Percentiles rank a stretch among this genome's conserved stretches.
Conservation (phyloP, 495 filamentous ascomycete genomes). For the Penicillium taxi region DNA sequence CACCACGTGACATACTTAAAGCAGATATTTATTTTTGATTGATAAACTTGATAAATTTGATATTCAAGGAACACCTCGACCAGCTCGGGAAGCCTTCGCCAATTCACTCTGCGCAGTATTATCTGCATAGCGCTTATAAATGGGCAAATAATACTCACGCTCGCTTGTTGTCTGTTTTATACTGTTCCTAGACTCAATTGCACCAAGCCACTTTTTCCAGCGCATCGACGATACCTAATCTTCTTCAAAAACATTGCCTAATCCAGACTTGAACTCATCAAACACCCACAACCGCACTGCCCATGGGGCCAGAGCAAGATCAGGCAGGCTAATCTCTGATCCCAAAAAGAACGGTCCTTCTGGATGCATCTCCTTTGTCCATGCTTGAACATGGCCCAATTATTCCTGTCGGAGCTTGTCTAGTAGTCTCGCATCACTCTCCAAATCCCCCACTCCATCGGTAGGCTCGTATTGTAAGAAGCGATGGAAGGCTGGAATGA, state of each 20-base stretch:
- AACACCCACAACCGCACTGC: constrained; percentile 60
- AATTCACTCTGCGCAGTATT: constrained; percentile 63
- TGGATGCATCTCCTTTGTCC: constrained; percentile 50
- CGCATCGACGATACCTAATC: constrained; percentile 50
- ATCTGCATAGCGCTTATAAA: constrained; percentile 65
- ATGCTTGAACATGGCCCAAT: constrained; percentile 41
- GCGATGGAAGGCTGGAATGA: constrained; percentile 56
- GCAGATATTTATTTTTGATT: no score
- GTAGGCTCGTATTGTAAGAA: constrained; percentile 54
- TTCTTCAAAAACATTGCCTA: constrained; percentile 47
- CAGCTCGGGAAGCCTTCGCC: constrained; percentile 57
- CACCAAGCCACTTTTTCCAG: constrained; percentile 54
- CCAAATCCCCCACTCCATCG: constrained; percentile 2
- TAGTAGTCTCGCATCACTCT: constrained; percentile 24
- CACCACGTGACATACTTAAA: no score
- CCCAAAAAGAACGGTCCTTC: constrained; percentile 60
- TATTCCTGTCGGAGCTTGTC: constrained; percentile 43
- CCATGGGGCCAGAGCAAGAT: constrained; percentile 61
- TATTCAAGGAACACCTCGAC: constrained; percentile 50
- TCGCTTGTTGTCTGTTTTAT: constrained; percentile 56
- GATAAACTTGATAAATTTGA: not conserved
- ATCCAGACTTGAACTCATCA: constrained; percentile 61
- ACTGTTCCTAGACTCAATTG: constrained; percentile 47
- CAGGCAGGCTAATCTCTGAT: constrained; percentile 46
- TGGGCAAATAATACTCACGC: constrained; percentile 51